A percentile compares a stretch with the other conserved stretches of the same genome.
These are phyloP conservation scores for Tardiomyces depauwii DNA, from an alignment of 1,139 yeast species.

Conservation along the genomic window DNA sequence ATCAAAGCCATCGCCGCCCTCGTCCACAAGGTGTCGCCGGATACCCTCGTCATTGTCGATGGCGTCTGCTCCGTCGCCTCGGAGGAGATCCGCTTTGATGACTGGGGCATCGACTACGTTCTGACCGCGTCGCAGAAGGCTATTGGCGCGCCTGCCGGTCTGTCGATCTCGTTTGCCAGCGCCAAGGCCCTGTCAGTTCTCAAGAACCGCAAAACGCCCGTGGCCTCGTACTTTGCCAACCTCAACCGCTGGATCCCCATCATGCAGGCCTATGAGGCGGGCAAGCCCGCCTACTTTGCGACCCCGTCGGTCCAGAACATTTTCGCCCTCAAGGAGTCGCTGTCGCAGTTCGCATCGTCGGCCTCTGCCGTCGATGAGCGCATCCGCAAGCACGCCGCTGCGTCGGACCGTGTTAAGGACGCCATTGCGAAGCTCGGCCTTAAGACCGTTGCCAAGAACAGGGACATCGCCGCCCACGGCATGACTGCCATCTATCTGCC, in stretches of 20 bases:
- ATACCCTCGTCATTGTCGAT: conserved; percentile 75
- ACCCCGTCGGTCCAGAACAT: conserved; percentile 87
- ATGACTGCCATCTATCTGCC: conserved; percentile 83
- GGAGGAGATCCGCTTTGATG: conserved; percentile 74
- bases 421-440: conserved; percentile 46
- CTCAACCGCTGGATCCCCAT: conserved; percentile 82
- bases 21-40: conserved; percentile 59
- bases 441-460: conserved; percentile 50
- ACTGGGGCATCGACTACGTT: conserved; percentile 84
- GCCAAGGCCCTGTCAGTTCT: conserved; percentile 64
- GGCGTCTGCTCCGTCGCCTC: conserved; percentile 93
- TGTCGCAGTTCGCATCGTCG: conserved; percentile 52
- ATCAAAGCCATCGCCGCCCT: conserved; percentile 51
- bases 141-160: conserved; percentile 88
- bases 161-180: conserved; percentile 67
- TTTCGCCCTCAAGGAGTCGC: conserved; percentile 69
- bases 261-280: conserved; percentile 78
- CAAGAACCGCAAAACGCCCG: conserved; percentile 36
- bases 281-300: conserved; percentile 79
- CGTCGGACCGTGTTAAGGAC: conserved; percentile 56
- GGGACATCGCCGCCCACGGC: conserved; percentile 71
- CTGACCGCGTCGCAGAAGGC: conserved; percentile 95
- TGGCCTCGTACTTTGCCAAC: conserved; percentile 60
- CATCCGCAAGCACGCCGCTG: conserved; percentile 49
- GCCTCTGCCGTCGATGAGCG: conserved; percentile 45